phyloP scores from a whole-genome alignment of 129 eudicot species.

The Chrysanthemum makinoi region DNA sequence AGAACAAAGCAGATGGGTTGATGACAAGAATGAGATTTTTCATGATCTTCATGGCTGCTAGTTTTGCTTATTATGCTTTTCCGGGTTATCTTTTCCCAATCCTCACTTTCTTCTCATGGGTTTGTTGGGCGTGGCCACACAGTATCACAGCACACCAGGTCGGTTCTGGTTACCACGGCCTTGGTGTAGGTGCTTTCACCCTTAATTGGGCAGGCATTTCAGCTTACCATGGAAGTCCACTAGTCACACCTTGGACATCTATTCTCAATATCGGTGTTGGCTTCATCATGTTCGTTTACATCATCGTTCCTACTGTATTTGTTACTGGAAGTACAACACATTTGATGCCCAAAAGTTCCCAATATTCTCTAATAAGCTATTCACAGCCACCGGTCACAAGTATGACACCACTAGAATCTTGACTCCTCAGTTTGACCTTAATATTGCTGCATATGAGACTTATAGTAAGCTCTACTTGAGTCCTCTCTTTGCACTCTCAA shows the following conservation, averaged over 20 bases:
- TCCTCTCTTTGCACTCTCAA: conserved; percentile 89
- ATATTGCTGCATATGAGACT: conserved; percentile 65
- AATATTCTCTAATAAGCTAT: conserved; percentile 72
- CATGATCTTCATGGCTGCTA: conserved; percentile 59
- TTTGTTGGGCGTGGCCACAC: conserved; percentile 87
- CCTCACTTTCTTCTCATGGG: conserved; percentile 92
- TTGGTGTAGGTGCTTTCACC: conserved; percentile 90
- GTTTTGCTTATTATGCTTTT: conserved; percentile 78
- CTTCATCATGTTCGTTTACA: conserved; percentile 83
- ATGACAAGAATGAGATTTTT: conserved; percentile 82
- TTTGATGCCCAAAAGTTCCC: conserved; percentile 89
- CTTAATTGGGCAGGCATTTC: conserved; percentile 96
- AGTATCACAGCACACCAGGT: conserved; percentile 90
- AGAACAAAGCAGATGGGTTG: conserved; percentile 43
- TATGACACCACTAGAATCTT: conserved; percentile 78
- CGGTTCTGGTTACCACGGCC: conserved; percentile 87
- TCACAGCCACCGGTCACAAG: conserved; percentile 62
- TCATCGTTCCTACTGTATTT: conserved; percentile 78
- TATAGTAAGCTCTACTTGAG: conserved; percentile 88
- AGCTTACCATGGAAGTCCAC: conserved; percentile 93
- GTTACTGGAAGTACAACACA: conserved; percentile 89
- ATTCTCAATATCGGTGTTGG: conserved; percentile 83
- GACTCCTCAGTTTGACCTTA: conserved; percentile 78
- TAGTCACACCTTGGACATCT: conserved; percentile 85
- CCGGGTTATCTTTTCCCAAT: conserved; percentile 93